Evolutionary conservation across 306 rosid genomes (phyloP), one percentile per base, ranked within the genome.

Genomic region (Benincasa hispida): DNA sequence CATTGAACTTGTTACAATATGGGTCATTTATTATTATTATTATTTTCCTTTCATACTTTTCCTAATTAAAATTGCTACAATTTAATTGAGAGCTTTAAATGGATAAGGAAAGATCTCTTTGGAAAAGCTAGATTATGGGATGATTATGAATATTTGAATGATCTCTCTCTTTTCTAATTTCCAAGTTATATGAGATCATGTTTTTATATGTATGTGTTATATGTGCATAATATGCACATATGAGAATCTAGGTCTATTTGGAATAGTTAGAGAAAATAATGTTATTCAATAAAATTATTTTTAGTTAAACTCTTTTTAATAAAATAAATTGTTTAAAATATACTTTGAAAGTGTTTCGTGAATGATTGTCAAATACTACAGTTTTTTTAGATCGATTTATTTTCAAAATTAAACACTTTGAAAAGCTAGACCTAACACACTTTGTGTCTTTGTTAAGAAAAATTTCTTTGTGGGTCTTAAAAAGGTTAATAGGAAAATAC

Each of bases 1-100:
- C 72, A 63, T 63, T 63, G 72, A 63, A 34, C 72, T 63, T 63
- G 70, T 34, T 63, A n/a, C 70, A 35, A 34, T 28, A 61, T 61
- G 22, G 21, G 42, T 63, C 47, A 63, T 50, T 0, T 50, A 50
- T 17, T 48, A 48, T 48, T 48, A 48, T 3, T 47, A 48, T 48
- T 48, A 15, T 48, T 48, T 3, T 48, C 5, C 5, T 14, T 50
- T 48, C 5, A 14, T 50, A 50, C 37, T 61, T 30, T 60, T 35
- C 50, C 15, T 13, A 13, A 59, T 25, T 59, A 25, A 59, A 59
- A 27, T 17, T 13, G 15, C 58, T 53, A 1, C 66, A 13, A 59
- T 27, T 59, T 59, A 24, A 7, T 42, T 45, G 51, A 45, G 51
- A 61, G 47, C 14, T 34, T 63, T 19, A 8, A 32, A 63, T 63